Conservation (phyloP, 495 filamentous ascomycete genomes). For the Articulospora tetracladia region DNA sequence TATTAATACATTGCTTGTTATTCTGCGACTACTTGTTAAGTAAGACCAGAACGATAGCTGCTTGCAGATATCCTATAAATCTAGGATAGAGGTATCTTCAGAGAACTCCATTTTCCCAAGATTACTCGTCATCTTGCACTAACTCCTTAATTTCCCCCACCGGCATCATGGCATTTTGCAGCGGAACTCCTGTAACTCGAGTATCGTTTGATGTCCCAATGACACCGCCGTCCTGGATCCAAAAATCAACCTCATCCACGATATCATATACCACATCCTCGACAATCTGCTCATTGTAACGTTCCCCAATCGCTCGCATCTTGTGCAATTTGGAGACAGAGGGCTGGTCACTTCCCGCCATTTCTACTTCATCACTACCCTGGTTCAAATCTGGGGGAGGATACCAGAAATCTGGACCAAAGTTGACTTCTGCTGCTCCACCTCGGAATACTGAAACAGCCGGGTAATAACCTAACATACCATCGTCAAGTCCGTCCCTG, state of each 20-base stretch:
- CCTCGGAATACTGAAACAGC: slow-evolving; percentile 89
- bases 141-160: slow-evolving; percentile 55
- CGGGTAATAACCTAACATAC: slow-evolving; percentile 91
- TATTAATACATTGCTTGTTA: too few species aligned
- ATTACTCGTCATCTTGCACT: slow-evolving; percentile 55
- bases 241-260: slow-evolving; percentile 85
- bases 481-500: slow-evolving; percentile 83
- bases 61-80: too few species aligned
- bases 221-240: slow-evolving; percentile 59
- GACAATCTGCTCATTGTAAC: slow-evolving; percentile 91
- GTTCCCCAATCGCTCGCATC: slow-evolving; percentile 63
- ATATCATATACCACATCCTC: slow-evolving; percentile 93
- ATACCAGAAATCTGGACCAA: slow-evolving; percentile 86
- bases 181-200: slow-evolving; percentile 3
- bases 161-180: slow-evolving; percentile 6
- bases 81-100: background rate
- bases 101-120: background rate
- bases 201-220: slow-evolving; percentile 31
- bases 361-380: slow-evolving; percentile 46
- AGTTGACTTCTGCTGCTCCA: slow-evolving; percentile 87
- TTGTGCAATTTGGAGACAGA: slow-evolving; percentile 3
- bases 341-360: slow-evolving; percentile 35
- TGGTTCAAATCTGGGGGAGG: slow-evolving; percentile 56
- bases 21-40: too few species aligned
- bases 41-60: too few species aligned